Percentiles rank a stretch among this genome's conserved stretches.
Conservation (phyloP, 129 eudicot species). For the Calendula officinalis region DNA sequence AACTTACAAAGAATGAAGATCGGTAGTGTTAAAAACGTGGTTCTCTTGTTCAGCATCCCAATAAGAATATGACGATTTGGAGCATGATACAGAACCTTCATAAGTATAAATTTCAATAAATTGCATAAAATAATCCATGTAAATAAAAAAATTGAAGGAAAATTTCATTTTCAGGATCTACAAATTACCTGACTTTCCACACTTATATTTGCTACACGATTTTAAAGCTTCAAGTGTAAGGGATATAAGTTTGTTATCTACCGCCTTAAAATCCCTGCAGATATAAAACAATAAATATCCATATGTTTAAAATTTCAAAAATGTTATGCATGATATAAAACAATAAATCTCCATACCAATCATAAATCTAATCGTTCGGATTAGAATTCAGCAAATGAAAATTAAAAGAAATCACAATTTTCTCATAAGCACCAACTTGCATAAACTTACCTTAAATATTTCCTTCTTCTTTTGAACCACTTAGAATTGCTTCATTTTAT, state of each 20-base stretch:
- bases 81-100: neutral
- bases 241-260: neutral
- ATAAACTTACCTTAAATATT: conserved; percentile 71
- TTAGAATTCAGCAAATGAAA: conserved; percentile 9
- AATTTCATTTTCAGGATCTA: no score
- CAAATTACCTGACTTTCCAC: neutral
- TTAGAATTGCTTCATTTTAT: conserved; percentile 10
- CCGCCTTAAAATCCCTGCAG: neutral
- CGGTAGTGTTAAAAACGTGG: neutral
- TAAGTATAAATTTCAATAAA: no score
- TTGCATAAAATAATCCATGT: neutral
- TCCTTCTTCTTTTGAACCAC: conserved; percentile 78
- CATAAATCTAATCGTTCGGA: no score
- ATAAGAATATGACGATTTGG: neutral
- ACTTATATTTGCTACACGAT: neutral
- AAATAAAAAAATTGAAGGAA: no score
- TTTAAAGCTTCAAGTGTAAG: neutral
- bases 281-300: no score
- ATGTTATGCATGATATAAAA: no score
- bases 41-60: neutral
- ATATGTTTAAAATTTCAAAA: no score
- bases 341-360: no score
- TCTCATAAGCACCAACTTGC: conserved; percentile 99
- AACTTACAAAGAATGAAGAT: no score
- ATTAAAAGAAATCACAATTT: conserved; percentile 79